Evolutionary conservation across 2,329 filamentous ascomycete species (phyloP).

Genomic region (Botrytis hyacinthi): DNA sequence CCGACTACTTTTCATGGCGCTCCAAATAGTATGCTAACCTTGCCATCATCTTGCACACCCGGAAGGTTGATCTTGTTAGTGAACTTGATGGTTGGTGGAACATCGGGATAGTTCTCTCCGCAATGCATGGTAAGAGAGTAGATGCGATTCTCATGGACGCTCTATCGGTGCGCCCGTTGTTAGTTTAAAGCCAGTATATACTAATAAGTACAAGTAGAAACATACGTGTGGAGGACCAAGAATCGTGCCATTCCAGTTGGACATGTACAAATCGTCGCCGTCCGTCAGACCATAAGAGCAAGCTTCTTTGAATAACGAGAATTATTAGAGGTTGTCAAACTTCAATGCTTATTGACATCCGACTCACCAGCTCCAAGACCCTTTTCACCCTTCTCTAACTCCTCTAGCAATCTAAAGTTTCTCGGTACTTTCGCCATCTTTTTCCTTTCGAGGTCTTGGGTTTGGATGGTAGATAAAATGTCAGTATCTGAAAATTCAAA

Average conservation of each 20-base stretch:
- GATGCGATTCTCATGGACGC: constrained; percentile 97
- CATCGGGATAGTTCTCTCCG: constrained; percentile 82
- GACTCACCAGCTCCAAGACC: constrained; percentile 80
- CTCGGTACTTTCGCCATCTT: constrained; percentile 73
- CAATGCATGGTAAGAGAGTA: constrained; percentile 98
- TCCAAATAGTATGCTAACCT: constrained; percentile 47
- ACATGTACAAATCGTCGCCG: constrained; percentile 93
- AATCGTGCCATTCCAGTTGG: constrained; percentile 98
- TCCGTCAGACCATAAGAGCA: constrained; percentile 96
- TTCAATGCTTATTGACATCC: constrained; percentile 4
- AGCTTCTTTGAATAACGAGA: constrained; percentile 60
- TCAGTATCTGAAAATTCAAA: not conserved
- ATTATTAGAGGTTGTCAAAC: not conserved
- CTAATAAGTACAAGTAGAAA: constrained; percentile 26
- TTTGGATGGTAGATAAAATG: not conserved
- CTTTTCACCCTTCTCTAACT: constrained; percentile 99
- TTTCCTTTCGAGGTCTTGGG: constrained; percentile 8
- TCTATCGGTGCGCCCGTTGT: constrained; percentile 49
- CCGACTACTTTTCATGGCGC: not conserved
- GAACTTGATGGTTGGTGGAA: constrained; percentile 87
- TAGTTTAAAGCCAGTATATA: constrained; percentile 8
- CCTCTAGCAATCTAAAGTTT: constrained; percentile 94
- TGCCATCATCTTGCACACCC: constrained; percentile 77
- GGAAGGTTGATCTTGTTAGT: constrained; percentile 95
- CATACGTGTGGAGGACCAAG: constrained; percentile 92